Percentiles rank a stretch among this genome's conserved stretches.
These are phyloP conservation scores for Parafenestella ontariensis DNA, from an alignment of 2,329 filamentous ascomycete species.

Conservation along the genomic window DNA sequence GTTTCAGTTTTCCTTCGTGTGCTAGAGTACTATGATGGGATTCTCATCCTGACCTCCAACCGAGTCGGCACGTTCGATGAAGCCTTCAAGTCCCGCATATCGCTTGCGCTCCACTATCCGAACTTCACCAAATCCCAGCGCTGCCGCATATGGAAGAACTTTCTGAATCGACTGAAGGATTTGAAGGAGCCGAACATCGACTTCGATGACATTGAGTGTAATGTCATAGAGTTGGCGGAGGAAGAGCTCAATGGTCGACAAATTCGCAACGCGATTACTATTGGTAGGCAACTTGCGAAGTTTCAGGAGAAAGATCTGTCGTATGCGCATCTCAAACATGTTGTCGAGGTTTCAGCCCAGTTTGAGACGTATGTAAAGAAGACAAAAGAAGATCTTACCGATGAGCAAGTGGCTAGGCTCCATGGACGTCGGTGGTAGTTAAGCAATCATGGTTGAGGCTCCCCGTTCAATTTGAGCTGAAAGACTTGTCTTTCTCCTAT, in stretches of 20 bases:
- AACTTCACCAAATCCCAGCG: background rate
- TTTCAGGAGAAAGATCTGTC: conserved; percentile 14
- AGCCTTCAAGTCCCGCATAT: conserved; percentile 46
- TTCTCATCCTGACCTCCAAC: conserved; percentile 49
- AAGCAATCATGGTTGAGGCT: too few relatives aligned
- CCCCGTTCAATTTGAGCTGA: too few relatives aligned
- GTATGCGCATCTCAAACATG: conserved; percentile 12
- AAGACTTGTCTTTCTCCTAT: too few relatives aligned
- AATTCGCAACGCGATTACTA: conserved; percentile 53
- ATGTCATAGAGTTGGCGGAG: conserved; percentile 36
- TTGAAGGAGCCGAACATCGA: background rate
- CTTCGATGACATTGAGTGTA: conserved; percentile 4
- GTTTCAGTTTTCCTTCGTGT: conserved; percentile 33
- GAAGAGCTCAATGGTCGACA: conserved; percentile 55
- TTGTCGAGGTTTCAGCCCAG: conserved; percentile 12
- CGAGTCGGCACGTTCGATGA: conserved; percentile 48
- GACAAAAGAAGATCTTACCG: conserved; percentile 11
- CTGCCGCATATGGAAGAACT: conserved; percentile 18
- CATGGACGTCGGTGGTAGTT: background rate
- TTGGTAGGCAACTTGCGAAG: conserved; percentile 23
- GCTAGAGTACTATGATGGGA: conserved; percentile 42
- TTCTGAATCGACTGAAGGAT: conserved; percentile 5
- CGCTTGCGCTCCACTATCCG: conserved; percentile 23
- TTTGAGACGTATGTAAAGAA: conserved; percentile 17
- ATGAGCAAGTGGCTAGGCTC: conserved; percentile 6